These are phyloP conservation scores for Adansonia rubrostipa DNA, from an alignment of 441 rosid genomes.

Conservation along the genomic window DNA sequence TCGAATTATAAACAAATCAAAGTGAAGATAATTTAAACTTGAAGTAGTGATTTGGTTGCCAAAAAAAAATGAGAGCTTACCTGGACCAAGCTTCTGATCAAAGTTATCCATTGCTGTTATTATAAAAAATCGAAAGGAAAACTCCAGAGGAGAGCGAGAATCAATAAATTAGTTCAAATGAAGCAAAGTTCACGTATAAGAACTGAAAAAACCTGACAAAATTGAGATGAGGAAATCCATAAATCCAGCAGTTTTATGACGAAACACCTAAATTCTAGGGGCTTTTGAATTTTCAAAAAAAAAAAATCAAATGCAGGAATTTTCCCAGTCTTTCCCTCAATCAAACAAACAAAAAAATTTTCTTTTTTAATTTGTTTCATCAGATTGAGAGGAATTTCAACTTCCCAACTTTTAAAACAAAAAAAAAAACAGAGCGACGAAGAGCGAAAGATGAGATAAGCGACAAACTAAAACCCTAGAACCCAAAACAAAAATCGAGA, in stretches of 20 bases:
- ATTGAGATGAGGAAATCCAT: neutral
- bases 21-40: neutral
- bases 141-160: neutral
- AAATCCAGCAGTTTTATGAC: neutral
- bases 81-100: slow-evolving; percentile 25
- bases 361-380: neutral
- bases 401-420: neutral
- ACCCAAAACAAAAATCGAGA: neutral
- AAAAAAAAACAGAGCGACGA: neutral
- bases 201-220: neutral
- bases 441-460: neutral
- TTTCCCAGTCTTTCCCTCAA: neutral
- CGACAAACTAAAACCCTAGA: neutral
- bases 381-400: neutral
- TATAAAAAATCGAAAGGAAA: neutral
- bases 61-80: neutral
- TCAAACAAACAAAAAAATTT: neutral
- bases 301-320: neutral
- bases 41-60: neutral
- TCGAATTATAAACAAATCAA: neutral
- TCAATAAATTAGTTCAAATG: neutral
- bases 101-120: slow-evolving; percentile 12
- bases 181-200: neutral
- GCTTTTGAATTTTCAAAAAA: neutral
- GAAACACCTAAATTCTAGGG: neutral